Evolutionary conservation across 1,139 yeast genomes (phyloP), one percentile per base, ranked within the genome.

Genomic region (Saccharomyces pastorianus): DNA sequence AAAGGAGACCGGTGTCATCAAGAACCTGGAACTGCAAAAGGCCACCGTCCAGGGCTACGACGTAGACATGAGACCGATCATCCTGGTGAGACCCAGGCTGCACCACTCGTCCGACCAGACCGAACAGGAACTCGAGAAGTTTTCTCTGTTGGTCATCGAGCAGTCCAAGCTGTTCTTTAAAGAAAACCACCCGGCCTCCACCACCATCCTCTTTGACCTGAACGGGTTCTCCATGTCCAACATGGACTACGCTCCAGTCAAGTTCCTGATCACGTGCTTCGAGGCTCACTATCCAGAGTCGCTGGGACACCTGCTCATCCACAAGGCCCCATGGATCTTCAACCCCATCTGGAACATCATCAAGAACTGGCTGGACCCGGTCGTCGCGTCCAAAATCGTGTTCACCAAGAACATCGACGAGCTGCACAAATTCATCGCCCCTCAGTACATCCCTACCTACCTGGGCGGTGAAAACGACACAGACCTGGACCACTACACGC

Each of bases 201-300:
- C 89, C 5, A 80, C 85, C 11, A 80, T 88, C 47, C 68, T 89
- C 29, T 89, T 89, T 65, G 96, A 89, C 67, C 70, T 89, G 65
- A 73, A 84, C 7, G 93, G 82, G 9, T 88, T 89, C 64, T 76
- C 89, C 3, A 76, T 86, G 73, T 75, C 85, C 49, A 89, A 88
- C 69, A 88, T 89, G 85, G 96, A 89, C 71, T 85, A 86, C 64
- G 76, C 79, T 6, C 88, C 95, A 2, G 90, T 88, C 53, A 85
- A 85, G 70, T 88, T 85, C 70, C 78, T 89, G 71, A 82, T 87
- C 56, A 77, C 80, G 53, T 82, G 88, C 57, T 87, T 89, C 66
- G 96, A 89, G 72, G 89, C 89, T 0, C 90, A 88, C 67, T 89
- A 88, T 67, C 96, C 96, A 0, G 96, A 89, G 70, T 83, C 85